phyloP scores from a whole-genome alignment of 306 rosid species.

The Spatholobus suberectus region DNA sequence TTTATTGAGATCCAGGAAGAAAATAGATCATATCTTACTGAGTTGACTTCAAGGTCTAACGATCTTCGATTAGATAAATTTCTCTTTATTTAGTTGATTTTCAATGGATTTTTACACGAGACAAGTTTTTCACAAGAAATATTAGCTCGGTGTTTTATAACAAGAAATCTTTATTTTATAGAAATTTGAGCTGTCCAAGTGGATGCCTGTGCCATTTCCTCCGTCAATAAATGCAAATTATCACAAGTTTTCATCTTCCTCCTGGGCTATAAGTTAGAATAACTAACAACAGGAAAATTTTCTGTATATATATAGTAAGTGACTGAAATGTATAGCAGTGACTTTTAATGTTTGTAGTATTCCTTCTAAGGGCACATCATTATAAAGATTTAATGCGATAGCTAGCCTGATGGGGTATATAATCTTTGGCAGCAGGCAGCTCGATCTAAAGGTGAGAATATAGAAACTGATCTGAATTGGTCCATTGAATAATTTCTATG shows the following conservation, averaged over 20 bases:
- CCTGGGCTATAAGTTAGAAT: not conserved
- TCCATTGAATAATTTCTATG: not conserved
- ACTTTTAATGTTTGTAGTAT: not conserved
- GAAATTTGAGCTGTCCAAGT: not conserved
- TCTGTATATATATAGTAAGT: not conserved
- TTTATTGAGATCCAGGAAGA: not conserved
- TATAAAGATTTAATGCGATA: not conserved
- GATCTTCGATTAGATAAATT: not conserved
- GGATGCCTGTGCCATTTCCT: too few species aligned
- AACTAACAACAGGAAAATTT: not conserved
- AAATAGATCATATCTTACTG: not conserved
- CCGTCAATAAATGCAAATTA: not conserved
- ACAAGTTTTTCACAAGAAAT: not conserved
- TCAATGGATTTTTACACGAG: not conserved
- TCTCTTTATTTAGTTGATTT: not conserved
- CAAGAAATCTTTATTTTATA: not conserved
- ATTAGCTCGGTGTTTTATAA: not conserved
- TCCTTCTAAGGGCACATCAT: not conserved
- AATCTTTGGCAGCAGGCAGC: not conserved
- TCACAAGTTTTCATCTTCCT: not conserved
- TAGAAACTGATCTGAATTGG: not conserved
- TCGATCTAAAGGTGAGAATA: not conserved
- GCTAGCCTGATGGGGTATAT: not conserved
- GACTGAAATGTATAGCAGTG: not conserved
- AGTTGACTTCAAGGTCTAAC: not conserved